Base-by-base conservation (phyloP, 768 basidiomycete species). In the Boletales sp. region DNA sequence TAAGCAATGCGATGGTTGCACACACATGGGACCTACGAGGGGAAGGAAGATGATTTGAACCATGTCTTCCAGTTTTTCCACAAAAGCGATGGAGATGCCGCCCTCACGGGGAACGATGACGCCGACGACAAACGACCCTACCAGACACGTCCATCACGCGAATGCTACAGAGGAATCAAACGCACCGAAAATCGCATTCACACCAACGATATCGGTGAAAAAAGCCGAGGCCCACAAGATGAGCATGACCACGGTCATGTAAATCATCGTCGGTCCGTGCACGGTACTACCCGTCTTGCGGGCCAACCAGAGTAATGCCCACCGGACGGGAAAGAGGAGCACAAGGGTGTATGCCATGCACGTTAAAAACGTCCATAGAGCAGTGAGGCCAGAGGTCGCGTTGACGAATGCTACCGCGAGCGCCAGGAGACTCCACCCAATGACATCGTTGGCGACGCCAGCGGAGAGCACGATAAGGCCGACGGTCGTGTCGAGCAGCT, bases 61-160 rank as follows among this genome's bases (percentile, higher is more conserved):
- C 80, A 95, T 84, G 69, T 97, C 95, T 70, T 99, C 96, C 30
- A 98, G 73, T 66, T 95, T 97, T 60, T 95, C 91, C 0, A 90
- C 92, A 28, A 98, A 73, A 0, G 83, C 75, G 39, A 94, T 90
- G 4, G 88, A 83, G 39, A 98, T 80, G 1, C 86, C 86, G 1
- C 90, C 90, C 59, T 94, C 87, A 13, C 92, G 83, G 5, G 96
- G 95, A 11, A 98, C 84, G 56, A 89, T 81, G 36, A 86, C 62
- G 2, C 88, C 94, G 1, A 81, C 82, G 17, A 95, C 61, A 72
- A 97, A 97, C 0, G 90, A 91, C 48, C 84, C 84, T 86, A 51
- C 13, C 28, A 18, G 61, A 17, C 13, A 17, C 8, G 30, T 13
- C 8, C 1, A n/a, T 30, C 18, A 31, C 11, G 1, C 21, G 21